Evolutionary conservation across 176 grass and related monocot genomes (phyloP).

Genomic region (Pharus latifolius): DNA sequence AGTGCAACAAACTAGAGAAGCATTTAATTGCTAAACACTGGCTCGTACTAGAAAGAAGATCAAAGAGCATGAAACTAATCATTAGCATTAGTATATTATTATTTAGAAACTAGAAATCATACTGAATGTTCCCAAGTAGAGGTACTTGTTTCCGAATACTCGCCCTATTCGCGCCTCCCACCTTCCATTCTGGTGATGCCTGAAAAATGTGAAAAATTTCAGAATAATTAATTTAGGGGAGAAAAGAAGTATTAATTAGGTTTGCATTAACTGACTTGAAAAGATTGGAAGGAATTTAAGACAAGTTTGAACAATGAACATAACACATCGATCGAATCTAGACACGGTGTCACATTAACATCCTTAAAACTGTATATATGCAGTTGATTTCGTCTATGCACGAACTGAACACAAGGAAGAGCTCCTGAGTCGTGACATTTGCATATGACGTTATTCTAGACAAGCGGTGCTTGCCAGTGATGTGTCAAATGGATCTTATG

Average conservation of each 20-base stretch:
- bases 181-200: slow-evolving; percentile 87
- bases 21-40: too few relatives aligned
- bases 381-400: too few relatives aligned
- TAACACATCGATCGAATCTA: background rate
- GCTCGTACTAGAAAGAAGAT: slow-evolving; percentile 13
- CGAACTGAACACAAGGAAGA: background rate
- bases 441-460: background rate
- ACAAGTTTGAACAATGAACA: background rate
- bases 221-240: too few relatives aligned
- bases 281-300: background rate
- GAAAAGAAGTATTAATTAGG: background rate
- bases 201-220: slow-evolving; percentile 19
- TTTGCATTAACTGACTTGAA: background rate
- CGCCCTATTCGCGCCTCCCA: slow-evolving; percentile 90
- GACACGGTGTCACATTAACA: background rate
- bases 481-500: slow-evolving; percentile 11
- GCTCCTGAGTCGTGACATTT: background rate
- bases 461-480: slow-evolving; percentile 5
- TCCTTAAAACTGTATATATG: too few relatives aligned
- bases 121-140: slow-evolving; percentile 90
- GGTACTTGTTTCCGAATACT: slow-evolving; percentile 88
- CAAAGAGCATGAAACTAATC: slow-evolving; percentile 21
- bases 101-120: background rate
- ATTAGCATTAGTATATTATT: too few relatives aligned
- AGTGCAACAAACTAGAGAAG: too few relatives aligned